Conservation (phyloP, 23 red algal species). For the Gracilaria vermiculophylla region DNA sequence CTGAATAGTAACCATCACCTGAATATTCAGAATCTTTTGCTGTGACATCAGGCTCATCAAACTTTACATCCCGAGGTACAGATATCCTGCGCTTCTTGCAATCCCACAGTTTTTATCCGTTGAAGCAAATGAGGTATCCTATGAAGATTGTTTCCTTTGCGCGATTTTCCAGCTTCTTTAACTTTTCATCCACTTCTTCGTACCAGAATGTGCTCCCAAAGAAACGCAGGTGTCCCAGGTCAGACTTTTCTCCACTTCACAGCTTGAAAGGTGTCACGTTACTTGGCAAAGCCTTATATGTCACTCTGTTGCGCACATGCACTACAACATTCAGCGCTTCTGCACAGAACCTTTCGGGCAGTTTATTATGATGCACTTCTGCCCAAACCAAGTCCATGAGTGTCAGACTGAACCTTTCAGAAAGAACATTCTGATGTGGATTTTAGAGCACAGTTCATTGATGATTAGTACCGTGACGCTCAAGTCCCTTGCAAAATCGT, state of each 20-base stretch:
- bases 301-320: slow-evolving; percentile 17
- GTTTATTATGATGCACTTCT: not conserved
- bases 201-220: not conserved
- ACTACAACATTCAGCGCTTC: slow-evolving; percentile 4
- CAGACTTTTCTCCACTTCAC: not conserved
- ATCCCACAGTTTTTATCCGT: slow-evolving; percentile 35
- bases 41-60: not conserved
- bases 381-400: not conserved
- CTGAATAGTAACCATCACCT: not conserved
- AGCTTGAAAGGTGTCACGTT: not conserved
- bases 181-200: not conserved
- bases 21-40: not conserved
- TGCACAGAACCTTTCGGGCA: not conserved
- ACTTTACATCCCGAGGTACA: slow-evolving; percentile 16
- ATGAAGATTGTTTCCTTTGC: not conserved
- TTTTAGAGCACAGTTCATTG: not conserved
- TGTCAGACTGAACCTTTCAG: slow-evolving; percentile 13
- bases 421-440: slow-evolving; percentile 17
- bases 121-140: not conserved
- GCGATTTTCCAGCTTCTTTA: not conserved
- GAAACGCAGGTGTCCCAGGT: not conserved
- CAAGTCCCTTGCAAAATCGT: too few species aligned
- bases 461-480: not conserved
- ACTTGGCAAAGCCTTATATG: not conserved
- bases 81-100: not conserved